Evolutionary conservation across 1,284 basidiomycete species (phyloP).

Genomic region (Grifola frondosa): DNA sequence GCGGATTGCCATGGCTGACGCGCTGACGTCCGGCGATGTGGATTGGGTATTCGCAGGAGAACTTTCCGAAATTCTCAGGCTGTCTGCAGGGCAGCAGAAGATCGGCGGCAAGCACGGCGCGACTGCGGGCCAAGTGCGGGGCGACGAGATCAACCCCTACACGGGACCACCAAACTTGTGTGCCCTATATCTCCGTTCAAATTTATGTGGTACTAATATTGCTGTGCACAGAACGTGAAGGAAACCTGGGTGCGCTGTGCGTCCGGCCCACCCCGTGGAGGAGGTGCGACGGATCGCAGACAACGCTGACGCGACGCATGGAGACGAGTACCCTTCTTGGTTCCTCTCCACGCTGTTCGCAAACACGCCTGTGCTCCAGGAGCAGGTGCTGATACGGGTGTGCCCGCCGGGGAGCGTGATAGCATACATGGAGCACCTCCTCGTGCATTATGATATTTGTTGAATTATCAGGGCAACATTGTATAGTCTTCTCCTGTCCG

Average conservation of each 20-base stretch:
- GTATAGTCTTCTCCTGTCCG: too few species aligned
- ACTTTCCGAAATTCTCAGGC: too few species aligned
- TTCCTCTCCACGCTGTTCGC: slow-evolving; percentile 8
- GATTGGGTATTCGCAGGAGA: too few species aligned
- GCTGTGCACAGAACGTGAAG: slow-evolving; percentile 28
- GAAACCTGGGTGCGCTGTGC: slow-evolving; percentile 33
- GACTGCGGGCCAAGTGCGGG: slow-evolving; percentile 42
- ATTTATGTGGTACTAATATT: neutral
- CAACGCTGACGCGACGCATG: slow-evolving; percentile 18
- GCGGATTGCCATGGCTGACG: too few species aligned
- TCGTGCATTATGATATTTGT: too few species aligned
- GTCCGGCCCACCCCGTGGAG: slow-evolving; percentile 26
- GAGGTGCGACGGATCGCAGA: slow-evolving; percentile 28
- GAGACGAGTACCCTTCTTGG: slow-evolving; percentile 12
- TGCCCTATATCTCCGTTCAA: slow-evolving; percentile 3
- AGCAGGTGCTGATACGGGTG: too few species aligned
- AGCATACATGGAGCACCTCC: too few species aligned
- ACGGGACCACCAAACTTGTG: slow-evolving; percentile 30
- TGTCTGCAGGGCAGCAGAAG: too few species aligned
- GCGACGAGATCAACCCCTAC: slow-evolving; percentile 38
- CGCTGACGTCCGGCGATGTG: too few species aligned
- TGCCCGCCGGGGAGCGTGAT: too few species aligned
- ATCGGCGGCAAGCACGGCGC: too few species aligned
- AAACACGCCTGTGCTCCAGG: slow-evolving; percentile 14
- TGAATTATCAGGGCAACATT: too few species aligned